A percentile compares a stretch with the other conserved stretches of the same genome.
phyloP scores from a whole-genome alignment of 169 alveolate species.

The Babesia divergens region DNA sequence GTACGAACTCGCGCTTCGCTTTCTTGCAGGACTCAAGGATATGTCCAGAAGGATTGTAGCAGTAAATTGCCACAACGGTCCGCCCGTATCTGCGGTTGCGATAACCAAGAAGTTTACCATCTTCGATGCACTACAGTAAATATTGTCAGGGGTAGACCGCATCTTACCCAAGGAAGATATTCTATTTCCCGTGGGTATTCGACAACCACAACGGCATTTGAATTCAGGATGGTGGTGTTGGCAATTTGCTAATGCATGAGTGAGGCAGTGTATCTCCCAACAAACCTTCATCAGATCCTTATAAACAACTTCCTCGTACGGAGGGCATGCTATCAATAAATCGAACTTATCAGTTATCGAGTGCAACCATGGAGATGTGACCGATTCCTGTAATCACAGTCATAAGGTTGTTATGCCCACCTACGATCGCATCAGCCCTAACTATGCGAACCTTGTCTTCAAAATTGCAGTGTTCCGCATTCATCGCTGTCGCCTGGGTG shows the following conservation, averaged over 20 bases:
- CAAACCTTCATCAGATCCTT: slow-evolving; percentile 63
- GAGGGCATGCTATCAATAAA: slow-evolving; percentile 75
- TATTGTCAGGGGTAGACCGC: background rate
- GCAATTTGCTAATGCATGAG: slow-evolving; percentile 41
- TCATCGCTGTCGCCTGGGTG: slow-evolving; percentile 53
- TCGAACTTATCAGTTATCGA: slow-evolving; percentile 66
- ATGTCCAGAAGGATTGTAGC: slow-evolving; percentile 67
- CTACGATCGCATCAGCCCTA: slow-evolving; percentile 76
- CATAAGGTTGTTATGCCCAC: background rate
- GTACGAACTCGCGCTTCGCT: slow-evolving; percentile 42
- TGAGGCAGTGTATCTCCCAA: background rate
- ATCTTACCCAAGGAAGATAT: slow-evolving; percentile 67
- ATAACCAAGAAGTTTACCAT: slow-evolving; percentile 67
- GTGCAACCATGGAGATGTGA: slow-evolving; percentile 65
- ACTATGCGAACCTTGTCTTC: slow-evolving; percentile 65
- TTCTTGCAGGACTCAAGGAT: slow-evolving; percentile 8
- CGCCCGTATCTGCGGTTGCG: slow-evolving; percentile 79
- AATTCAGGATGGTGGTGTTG: slow-evolving; percentile 63
- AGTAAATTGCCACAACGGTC: slow-evolving; percentile 72
- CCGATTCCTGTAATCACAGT: slow-evolving; percentile 29
- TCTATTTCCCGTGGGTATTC: slow-evolving; percentile 77
- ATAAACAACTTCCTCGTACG: slow-evolving; percentile 77
- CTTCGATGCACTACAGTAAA: slow-evolving; percentile 20
- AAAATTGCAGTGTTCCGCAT: slow-evolving; percentile 54
- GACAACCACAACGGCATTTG: slow-evolving; percentile 69